These are phyloP conservation scores for Sutorius australiensis DNA, from an alignment of 768 basidiomycete genomes.

Conservation along the genomic window DNA sequence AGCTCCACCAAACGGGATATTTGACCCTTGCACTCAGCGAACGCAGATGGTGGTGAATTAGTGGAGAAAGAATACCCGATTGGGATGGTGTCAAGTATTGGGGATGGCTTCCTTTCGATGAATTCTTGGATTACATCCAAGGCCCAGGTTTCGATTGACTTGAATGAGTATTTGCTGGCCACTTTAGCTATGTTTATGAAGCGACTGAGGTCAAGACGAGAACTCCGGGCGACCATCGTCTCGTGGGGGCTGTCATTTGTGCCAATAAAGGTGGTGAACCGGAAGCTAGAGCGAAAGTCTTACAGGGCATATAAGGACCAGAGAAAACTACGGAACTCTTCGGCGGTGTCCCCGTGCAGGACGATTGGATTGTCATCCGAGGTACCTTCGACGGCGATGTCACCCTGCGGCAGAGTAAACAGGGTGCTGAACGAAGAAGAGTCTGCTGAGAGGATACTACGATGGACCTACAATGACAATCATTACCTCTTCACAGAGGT, in stretches of 20 bases:
- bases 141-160: slow-evolving; percentile 69
- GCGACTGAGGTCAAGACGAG: slow-evolving; percentile 47
- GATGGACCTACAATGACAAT: slow-evolving; percentile 45
- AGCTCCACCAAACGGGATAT: slow-evolving; percentile 61
- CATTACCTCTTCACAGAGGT: background rate
- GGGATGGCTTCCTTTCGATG: slow-evolving; percentile 55
- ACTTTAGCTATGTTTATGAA: slow-evolving; percentile 63
- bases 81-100: slow-evolving; percentile 44
- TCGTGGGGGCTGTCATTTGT: slow-evolving; percentile 53
- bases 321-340: slow-evolving; percentile 70
- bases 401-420: slow-evolving; percentile 65
- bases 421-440: slow-evolving; percentile 61
- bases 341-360: slow-evolving; percentile 56
- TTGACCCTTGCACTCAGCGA: slow-evolving; percentile 41
- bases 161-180: slow-evolving; percentile 73
- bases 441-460: slow-evolving; percentile 57
- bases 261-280: background rate
- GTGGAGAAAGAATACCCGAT: slow-evolving; percentile 22
- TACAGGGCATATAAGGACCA: slow-evolving; percentile 77
- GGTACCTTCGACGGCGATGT: slow-evolving; percentile 47
- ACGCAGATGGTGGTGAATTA: slow-evolving; percentile 32
- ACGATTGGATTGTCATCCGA: slow-evolving; percentile 65
- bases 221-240: slow-evolving; percentile 44
- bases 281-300: slow-evolving; percentile 22
- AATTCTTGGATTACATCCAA: slow-evolving; percentile 69